These are phyloP conservation scores for Coemansia sp. DNA, from an alignment of 192 early-diverging fungal species.

Conservation along the genomic window DNA sequence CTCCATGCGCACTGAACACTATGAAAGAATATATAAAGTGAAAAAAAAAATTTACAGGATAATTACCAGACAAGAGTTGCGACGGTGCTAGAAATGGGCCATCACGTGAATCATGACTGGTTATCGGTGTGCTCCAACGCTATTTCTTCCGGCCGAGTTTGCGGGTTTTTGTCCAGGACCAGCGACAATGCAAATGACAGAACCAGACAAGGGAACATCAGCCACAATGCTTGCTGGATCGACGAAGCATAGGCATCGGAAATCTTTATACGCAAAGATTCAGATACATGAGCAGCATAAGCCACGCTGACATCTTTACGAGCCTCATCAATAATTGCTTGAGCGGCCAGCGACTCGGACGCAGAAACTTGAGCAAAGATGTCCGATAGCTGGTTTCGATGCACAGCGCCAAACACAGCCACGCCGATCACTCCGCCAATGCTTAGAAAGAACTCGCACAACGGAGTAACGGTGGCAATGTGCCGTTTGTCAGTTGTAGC, in stretches of 20 bases:
- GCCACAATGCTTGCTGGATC: slow-evolving; percentile 52
- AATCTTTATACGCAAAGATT: slow-evolving; percentile 32
- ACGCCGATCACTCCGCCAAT: slow-evolving; percentile 67
- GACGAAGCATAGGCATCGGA: slow-evolving; percentile 55
- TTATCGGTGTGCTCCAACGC: slow-evolving; percentile 3
- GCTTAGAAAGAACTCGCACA: slow-evolving; percentile 66
- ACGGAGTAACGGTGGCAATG: slow-evolving; percentile 66
- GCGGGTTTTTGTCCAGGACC: slow-evolving; percentile 29
- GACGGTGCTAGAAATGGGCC: not conserved
- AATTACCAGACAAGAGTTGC: not conserved
- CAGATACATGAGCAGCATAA: slow-evolving; percentile 33
- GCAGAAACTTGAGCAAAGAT: slow-evolving; percentile 21
- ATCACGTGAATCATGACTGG: not conserved
- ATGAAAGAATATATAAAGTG: too few relatives aligned
- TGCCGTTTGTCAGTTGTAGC: slow-evolving; percentile 58
- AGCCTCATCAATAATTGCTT: slow-evolving; percentile 53
- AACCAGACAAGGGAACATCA: slow-evolving; percentile 53
- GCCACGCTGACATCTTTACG: slow-evolving; percentile 48
- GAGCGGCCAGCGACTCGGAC: slow-evolving; percentile 28
- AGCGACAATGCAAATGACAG: slow-evolving; percentile 53
- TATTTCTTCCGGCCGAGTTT: slow-evolving; percentile 7
- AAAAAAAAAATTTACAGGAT: not conserved
- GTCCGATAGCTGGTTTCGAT: slow-evolving; percentile 60
- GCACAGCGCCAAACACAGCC: slow-evolving; percentile 59
- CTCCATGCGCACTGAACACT: not conserved